A percentile compares a stretch with the other conserved stretches of the same genome.
Conservation (phyloP, 768 basidiomycete genomes). For the Butyriboletus loyo region DNA sequence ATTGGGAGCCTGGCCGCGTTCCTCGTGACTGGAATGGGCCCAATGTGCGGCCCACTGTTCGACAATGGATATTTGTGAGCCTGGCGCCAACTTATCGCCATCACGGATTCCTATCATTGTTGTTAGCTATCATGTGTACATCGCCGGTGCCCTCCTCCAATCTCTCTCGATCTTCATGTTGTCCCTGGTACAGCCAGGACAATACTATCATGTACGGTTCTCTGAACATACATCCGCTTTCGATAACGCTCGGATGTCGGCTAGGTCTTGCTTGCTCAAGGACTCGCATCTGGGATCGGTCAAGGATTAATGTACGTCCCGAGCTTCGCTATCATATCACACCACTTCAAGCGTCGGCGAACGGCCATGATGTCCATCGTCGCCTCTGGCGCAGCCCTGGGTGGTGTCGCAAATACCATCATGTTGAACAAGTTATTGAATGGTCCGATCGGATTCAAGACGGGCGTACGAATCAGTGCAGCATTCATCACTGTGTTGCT, state of each 20-base stretch:
- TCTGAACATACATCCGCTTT: not conserved
- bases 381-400: constrained; percentile 48
- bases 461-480: constrained; percentile 39
- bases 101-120: not conserved
- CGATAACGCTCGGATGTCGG: not conserved
- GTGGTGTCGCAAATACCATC: constrained; percentile 56
- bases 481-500: constrained; percentile 37
- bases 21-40: constrained; percentile 18
- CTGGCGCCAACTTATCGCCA: too few species aligned
- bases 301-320: constrained; percentile 46
- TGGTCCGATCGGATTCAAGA: constrained; percentile 43
- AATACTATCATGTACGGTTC: constrained; percentile 33
- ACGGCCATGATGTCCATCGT: constrained; percentile 45
- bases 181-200: constrained; percentile 33
- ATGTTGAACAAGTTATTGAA: constrained; percentile 51
- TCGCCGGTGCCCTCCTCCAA: constrained; percentile 26
- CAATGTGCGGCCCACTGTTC: constrained; percentile 24
- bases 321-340: constrained; percentile 39
- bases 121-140: constrained; percentile 14
- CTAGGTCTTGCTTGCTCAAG: constrained; percentile 45
- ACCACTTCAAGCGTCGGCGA: constrained; percentile 42
- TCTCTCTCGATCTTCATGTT: constrained; percentile 37
- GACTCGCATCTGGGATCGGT: constrained; percentile 40
- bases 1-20: constrained; percentile 22
- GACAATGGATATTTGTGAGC: constrained; percentile 30